These are phyloP conservation scores for Pseudogymnoascus sp. DNA, from an alignment of 2,329 filamentous ascomycete species.

Conservation along the genomic window DNA sequence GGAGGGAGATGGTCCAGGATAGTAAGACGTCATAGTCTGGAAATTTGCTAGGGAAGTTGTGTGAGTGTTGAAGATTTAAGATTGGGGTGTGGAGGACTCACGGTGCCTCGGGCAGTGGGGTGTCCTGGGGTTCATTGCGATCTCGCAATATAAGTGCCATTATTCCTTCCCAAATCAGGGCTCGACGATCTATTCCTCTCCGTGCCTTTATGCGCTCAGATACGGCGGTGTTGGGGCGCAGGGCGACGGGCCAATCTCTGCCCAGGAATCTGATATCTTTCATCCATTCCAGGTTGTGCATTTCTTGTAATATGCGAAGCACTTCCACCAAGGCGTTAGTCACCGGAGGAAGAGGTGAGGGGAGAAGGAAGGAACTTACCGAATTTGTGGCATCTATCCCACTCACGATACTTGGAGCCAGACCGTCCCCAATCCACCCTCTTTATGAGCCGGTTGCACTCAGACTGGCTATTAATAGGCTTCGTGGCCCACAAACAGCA, in stretches of 20 bases:
- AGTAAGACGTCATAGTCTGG: neutral
- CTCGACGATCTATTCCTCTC: neutral
- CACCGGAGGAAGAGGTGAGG: too few species aligned
- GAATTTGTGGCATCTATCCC: too few species aligned
- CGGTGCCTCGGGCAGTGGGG: neutral
- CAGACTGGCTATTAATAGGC: neutral
- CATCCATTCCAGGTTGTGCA: neutral
- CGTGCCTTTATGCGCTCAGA: neutral
- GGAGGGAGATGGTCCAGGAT: neutral
- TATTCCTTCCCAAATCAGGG: neutral
- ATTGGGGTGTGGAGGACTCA: neutral
- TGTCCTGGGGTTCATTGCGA: neutral
- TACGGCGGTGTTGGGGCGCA: neutral
- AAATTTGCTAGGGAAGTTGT: neutral
- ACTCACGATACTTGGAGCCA: too few species aligned
- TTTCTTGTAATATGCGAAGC: neutral
- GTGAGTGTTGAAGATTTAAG: neutral
- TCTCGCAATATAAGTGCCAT: neutral
- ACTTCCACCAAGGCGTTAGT: neutral
- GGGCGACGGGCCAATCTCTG: neutral
- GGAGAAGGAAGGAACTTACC: too few species aligned
- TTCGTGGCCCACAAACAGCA: neutral
- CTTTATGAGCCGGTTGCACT: neutral
- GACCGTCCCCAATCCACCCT: neutral
- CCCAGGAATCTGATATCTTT: neutral